Evolutionary conservation across 805 yeast species (phyloP).

Genomic region (Kuraishia cidri): DNA sequence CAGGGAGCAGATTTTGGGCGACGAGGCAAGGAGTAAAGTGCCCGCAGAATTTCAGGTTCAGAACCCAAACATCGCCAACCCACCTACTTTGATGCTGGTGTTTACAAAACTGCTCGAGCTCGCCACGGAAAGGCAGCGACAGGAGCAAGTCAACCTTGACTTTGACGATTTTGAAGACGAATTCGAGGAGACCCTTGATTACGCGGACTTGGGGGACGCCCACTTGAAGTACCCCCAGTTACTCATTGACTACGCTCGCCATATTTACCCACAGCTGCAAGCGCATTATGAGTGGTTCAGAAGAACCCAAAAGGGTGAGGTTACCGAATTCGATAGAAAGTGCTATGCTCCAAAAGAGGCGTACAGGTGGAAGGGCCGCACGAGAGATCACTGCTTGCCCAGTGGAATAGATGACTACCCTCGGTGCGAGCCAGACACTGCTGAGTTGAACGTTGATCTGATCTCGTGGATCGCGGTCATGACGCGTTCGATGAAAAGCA

Average conservation of each 20-base stretch:
- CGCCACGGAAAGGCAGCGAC: slow-evolving; percentile 17
- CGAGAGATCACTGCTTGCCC: slow-evolving; percentile 76
- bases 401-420: slow-evolving; percentile 97
- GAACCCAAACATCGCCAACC: slow-evolving; percentile 86
- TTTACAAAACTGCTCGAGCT: slow-evolving; percentile 48
- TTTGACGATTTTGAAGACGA: slow-evolving; percentile 19
- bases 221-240: slow-evolving; percentile 53
- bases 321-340: slow-evolving; percentile 61
- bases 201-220: slow-evolving; percentile 32
- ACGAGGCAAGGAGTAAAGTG: slow-evolving; percentile 81
- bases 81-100: slow-evolving; percentile 83
- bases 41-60: slow-evolving; percentile 80
- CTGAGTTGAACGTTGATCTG: slow-evolving; percentile 86
- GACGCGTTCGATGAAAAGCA: slow-evolving; percentile 71
- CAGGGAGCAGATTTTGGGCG: slow-evolving; percentile 88
- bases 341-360: slow-evolving; percentile 47
- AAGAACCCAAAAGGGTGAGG: slow-evolving; percentile 66
- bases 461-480: slow-evolving; percentile 91
- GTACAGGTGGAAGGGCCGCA: slow-evolving; percentile 92
- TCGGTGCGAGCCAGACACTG: slow-evolving; percentile 70
- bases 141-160: slow-evolving; percentile 3
- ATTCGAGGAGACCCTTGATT: slow-evolving; percentile 13
- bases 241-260: slow-evolving; percentile 44
- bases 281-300: slow-evolving; percentile 83
- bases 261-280: slow-evolving; percentile 69